These are phyloP conservation scores for Tuctoria greenei DNA, from an alignment of 176 grass and related monocot genomes.

Conservation along the genomic window DNA sequence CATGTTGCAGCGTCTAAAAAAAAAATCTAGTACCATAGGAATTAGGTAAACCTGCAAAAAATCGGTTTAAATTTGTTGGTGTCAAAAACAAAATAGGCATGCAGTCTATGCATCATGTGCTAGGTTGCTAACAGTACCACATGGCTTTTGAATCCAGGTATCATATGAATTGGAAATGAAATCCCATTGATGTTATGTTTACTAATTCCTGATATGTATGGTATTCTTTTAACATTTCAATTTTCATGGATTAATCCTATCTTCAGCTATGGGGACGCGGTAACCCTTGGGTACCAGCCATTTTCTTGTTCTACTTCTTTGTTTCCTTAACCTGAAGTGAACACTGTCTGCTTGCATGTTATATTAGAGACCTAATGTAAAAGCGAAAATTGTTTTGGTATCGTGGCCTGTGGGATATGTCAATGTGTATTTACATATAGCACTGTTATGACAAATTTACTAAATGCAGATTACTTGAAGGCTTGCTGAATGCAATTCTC, in stretches of 20 bases:
- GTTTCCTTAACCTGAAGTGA: neutral
- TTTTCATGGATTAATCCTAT: neutral
- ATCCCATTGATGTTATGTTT: neutral
- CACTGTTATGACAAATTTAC: slow-evolving; percentile 12
- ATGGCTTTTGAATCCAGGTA: neutral
- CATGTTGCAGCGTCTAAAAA: neutral
- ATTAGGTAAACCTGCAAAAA: neutral
- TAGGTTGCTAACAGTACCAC: too few relatives aligned
- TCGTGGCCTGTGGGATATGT: slow-evolving; percentile 2
- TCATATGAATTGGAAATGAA: neutral
- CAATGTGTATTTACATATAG: slow-evolving; percentile 8
- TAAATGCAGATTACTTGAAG: slow-evolving; percentile 75
- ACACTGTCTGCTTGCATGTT: neutral
- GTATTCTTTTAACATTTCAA: neutral
- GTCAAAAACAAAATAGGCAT: neutral
- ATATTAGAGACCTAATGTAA: slow-evolving; percentile 18
- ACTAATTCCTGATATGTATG: neutral
- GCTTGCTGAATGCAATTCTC: slow-evolving; percentile 60
- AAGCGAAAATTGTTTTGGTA: neutral
- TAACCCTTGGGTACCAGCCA: neutral
- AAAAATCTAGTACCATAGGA: neutral
- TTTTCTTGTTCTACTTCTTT: neutral
- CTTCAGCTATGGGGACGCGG: neutral
- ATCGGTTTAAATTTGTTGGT: neutral
- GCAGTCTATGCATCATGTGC: neutral